phyloP scores from a whole-genome alignment of 2,329 filamentous ascomycete species.

The Fusarium agapanthi region DNA sequence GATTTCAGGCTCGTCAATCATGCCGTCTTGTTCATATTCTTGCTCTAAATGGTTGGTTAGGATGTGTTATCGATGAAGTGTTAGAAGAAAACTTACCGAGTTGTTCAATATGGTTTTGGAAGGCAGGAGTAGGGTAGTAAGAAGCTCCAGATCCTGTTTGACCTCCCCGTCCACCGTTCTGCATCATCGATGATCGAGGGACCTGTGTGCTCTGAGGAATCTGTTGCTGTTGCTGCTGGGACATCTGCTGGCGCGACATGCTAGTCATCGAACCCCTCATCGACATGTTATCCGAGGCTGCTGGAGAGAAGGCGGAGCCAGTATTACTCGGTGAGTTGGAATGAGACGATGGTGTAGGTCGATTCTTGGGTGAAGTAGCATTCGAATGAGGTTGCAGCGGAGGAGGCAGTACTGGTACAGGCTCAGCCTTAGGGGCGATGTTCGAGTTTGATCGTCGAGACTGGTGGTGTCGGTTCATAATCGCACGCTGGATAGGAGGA shows the following conservation, averaged over 20 bases:
- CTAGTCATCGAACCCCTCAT: slow-evolving; percentile 52
- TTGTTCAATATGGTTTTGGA: slow-evolving; percentile 94
- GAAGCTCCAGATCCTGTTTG: slow-evolving; percentile 54
- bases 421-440: slow-evolving; percentile 78
- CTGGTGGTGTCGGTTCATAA: slow-evolving; percentile 83
- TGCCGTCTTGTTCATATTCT: slow-evolving; percentile 92
- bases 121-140: slow-evolving; percentile 83
- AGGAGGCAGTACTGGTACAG: slow-evolving; percentile 58
- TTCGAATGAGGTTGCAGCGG: slow-evolving; percentile 63
- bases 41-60: slow-evolving; percentile 83
- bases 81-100: slow-evolving; percentile 74
- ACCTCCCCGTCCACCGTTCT: slow-evolving; percentile 47
- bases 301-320: slow-evolving; percentile 54
- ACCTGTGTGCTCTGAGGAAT: slow-evolving; percentile 39
- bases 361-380: slow-evolving; percentile 72
- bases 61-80: slow-evolving; percentile 65
- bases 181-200: slow-evolving; percentile 48
- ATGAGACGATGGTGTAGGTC: slow-evolving; percentile 85
- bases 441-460: slow-evolving; percentile 75
- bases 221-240: slow-evolving; percentile 38
- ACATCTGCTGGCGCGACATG: slow-evolving; percentile 46
- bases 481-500: slow-evolving; percentile 80
- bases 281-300: slow-evolving; percentile 58
- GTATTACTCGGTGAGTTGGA: slow-evolving; percentile 64
- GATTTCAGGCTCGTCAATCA: slow-evolving; percentile 83